Evolutionary conservation across 1,284 basidiomycete genomes (phyloP).

Genomic region (Apiotrichum veenhuisii): DNA sequence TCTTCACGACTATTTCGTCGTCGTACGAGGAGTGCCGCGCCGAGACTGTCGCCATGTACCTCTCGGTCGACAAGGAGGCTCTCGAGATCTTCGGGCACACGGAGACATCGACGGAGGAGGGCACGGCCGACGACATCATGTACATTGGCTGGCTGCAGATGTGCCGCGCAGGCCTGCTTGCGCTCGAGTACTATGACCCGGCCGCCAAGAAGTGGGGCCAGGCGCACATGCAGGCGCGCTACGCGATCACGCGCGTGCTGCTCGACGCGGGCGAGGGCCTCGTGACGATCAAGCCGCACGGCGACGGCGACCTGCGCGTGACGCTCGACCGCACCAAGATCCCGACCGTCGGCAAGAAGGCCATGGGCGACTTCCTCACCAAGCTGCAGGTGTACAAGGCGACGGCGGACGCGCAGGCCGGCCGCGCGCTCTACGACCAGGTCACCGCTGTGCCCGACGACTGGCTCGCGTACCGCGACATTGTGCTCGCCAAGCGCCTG

Average conservation of each 20-base stretch:
- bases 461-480: slow-evolving; percentile 16
- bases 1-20: slow-evolving; percentile 15
- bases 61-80: slow-evolving; percentile 13
- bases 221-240: slow-evolving; percentile 70
- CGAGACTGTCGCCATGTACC: slow-evolving; percentile 20
- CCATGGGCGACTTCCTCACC: slow-evolving; percentile 18
- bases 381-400: slow-evolving; percentile 21
- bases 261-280: slow-evolving; percentile 16
- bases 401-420: slow-evolving; percentile 15
- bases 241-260: slow-evolving; percentile 17
- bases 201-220: slow-evolving; percentile 75
- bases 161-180: slow-evolving; percentile 74
- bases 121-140: slow-evolving; percentile 57
- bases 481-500: slow-evolving; percentile 16
- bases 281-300: slow-evolving; percentile 7
- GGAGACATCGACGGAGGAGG: slow-evolving; percentile 9
- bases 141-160: slow-evolving; percentile 76
- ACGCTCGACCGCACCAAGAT: slow-evolving; percentile 16
- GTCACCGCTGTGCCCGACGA: slow-evolving; percentile 12
- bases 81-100: slow-evolving; percentile 21
- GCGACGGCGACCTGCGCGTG: slow-evolving; percentile 17
- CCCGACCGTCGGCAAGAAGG: slow-evolving; percentile 9
- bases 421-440: slow-evolving; percentile 12
- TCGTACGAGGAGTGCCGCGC: slow-evolving; percentile 23
- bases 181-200: slow-evolving; percentile 77